Percentiles rank a stretch among this genome's conserved stretches.
phyloP scores from a whole-genome alignment of 257 asterid genomes.

The Haberlea rhodopensis region DNA sequence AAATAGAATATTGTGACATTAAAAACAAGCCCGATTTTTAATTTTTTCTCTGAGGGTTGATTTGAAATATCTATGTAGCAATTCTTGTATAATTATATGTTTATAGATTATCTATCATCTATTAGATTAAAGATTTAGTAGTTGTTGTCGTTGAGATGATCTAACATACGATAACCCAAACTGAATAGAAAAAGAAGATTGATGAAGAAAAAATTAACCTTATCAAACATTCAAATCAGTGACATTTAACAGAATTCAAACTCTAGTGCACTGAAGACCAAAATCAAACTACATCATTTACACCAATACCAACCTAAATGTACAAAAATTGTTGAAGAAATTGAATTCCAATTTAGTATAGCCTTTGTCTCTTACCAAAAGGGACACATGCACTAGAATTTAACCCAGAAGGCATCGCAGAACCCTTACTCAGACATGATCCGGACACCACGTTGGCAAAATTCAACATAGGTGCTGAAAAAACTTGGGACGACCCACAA shows the following conservation, averaged over 20 bases:
- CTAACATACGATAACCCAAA: neutral
- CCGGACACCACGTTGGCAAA: constrained; percentile 27
- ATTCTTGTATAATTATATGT: no score
- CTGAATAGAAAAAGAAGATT: neutral
- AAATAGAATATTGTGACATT: no score
- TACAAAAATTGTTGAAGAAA: constrained; percentile 38
- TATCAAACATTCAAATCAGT: neutral
- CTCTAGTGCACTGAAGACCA: constrained; percentile 19
- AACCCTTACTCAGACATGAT: constrained; percentile 26
- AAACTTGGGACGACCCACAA: constrained; percentile 44
- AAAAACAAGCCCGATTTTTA: no score
- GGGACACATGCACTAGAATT: constrained; percentile 29
- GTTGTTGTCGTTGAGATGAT: no score
- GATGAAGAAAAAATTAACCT: neutral
- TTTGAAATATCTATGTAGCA: no score
- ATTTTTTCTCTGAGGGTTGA: no score
- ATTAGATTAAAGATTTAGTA: no score
- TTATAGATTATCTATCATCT: no score
- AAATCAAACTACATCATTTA: constrained; percentile 36
- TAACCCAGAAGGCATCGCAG: constrained; percentile 30
- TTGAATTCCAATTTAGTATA: constrained; percentile 23
- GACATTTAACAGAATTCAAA: neutral
- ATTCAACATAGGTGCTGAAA: constrained; percentile 38
- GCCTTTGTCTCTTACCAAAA: constrained; percentile 50
- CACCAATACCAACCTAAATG: constrained; percentile 35